Percentiles rank a stretch among this genome's conserved stretches.
phyloP scores from a whole-genome alignment of 768 basidiomycete species.

The Russula lepida region DNA sequence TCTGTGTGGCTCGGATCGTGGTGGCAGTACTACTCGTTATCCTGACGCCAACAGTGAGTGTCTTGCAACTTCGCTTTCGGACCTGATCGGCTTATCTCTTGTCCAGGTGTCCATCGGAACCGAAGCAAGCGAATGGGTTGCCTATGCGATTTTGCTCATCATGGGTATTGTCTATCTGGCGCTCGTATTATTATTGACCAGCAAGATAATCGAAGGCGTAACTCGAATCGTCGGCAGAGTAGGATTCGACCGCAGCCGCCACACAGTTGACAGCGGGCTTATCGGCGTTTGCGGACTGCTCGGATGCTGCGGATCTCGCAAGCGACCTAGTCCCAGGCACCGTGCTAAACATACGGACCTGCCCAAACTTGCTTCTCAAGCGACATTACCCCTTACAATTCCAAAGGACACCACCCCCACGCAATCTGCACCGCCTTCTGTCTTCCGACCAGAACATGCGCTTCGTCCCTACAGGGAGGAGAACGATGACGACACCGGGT shows the following conservation, averaged over 20 bases:
- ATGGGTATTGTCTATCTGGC: slow-evolving; percentile 74
- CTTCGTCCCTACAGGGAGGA: slow-evolving; percentile 69
- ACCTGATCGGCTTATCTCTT: slow-evolving; percentile 11
- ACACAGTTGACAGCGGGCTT: slow-evolving; percentile 79
- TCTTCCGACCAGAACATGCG: slow-evolving; percentile 73
- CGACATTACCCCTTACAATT: slow-evolving; percentile 16
- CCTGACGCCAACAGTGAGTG: slow-evolving; percentile 67
- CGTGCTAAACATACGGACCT: slow-evolving; percentile 19
- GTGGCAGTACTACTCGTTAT: slow-evolving; percentile 87
- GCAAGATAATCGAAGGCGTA: slow-evolving; percentile 79
- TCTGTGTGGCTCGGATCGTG: slow-evolving; percentile 85
- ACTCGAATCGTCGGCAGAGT: slow-evolving; percentile 69
- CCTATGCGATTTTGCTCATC: slow-evolving; percentile 86
- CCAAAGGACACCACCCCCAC: slow-evolving; percentile 29
- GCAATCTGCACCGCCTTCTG: slow-evolving; percentile 55
- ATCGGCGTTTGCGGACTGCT: slow-evolving; percentile 71
- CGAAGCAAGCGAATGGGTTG: slow-evolving; percentile 84
- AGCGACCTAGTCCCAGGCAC: slow-evolving; percentile 15
- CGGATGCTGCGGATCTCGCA: slow-evolving; percentile 53
- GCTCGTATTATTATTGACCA: slow-evolving; percentile 70
- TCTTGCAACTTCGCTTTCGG: neutral
- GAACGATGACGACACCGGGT: slow-evolving; percentile 70
- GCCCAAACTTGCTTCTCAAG: slow-evolving; percentile 5
- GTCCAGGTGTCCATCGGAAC: slow-evolving; percentile 73
- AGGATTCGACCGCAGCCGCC: slow-evolving; percentile 77